A percentile compares a stretch with the other conserved stretches of the same genome.
phyloP scores from a whole-genome alignment of 1,139 yeast species.

The Yamadazyma dushanensis region DNA sequence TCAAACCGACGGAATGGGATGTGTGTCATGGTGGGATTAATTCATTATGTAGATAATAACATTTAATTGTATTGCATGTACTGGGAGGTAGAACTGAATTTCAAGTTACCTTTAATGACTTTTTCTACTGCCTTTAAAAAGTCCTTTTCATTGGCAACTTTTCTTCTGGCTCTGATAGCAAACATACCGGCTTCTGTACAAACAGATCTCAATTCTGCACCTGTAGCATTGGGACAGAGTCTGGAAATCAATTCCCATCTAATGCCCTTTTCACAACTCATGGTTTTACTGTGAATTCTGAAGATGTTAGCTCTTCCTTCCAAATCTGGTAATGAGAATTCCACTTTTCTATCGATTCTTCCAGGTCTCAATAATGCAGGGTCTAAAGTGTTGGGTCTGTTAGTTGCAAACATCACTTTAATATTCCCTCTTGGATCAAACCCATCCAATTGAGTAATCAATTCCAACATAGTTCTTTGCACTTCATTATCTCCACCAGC shows the following conservation, averaged over 20 bases:
- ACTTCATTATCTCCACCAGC: conserved; percentile 99
- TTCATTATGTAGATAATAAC: not conserved
- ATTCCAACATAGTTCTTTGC: conserved; percentile 97
- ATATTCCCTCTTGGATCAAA: conserved; percentile 98
- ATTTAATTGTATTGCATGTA: conserved; percentile 91
- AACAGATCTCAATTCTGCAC: conserved; percentile 95
- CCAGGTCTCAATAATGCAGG: conserved; percentile 98
- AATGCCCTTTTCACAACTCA: conserved; percentile 96
- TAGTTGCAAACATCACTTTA: conserved; percentile 98
- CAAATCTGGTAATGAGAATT: conserved; percentile 90
- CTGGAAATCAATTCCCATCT: conserved; percentile 98
- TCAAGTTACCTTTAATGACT: conserved; percentile 97
- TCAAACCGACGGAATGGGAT: conserved; percentile 95
- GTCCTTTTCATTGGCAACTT: conserved; percentile 97
- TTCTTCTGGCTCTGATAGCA: conserved; percentile 96
- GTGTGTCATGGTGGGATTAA: conserved; percentile 92
- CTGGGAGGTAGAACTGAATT: conserved; percentile 94
- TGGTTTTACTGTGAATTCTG: conserved; percentile 93
- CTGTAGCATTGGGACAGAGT: conserved; percentile 96
- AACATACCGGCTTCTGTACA: conserved; percentile 99
- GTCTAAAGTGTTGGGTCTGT: conserved; percentile 95
- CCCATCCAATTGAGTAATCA: conserved; percentile 95
- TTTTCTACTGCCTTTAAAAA: conserved; percentile 96
- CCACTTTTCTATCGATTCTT: conserved; percentile 96
- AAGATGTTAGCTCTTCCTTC: conserved; percentile 98